These are phyloP conservation scores for Candida lessepsii DNA, from an alignment of 805 yeast species.

Conservation along the genomic window DNA sequence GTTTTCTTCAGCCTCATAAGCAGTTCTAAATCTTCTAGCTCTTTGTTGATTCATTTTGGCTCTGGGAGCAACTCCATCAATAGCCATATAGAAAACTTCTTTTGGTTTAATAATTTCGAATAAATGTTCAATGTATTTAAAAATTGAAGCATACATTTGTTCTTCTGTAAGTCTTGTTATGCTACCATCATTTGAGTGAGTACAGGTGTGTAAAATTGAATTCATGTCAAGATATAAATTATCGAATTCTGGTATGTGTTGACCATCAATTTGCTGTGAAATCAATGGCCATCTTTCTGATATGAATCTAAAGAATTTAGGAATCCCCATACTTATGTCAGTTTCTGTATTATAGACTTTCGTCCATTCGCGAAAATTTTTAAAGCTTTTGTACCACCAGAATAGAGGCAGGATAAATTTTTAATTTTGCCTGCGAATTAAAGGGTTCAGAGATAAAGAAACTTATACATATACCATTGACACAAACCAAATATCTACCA, in stretches of 20 bases:
- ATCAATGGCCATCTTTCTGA: constrained; percentile 99
- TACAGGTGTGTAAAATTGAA: constrained; percentile 89
- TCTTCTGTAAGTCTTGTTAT: constrained; percentile 75
- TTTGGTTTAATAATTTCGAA: constrained; percentile 86
- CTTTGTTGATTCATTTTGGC: constrained; percentile 99
- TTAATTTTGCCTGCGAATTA: too few species aligned
- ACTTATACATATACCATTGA: constrained; percentile 3
- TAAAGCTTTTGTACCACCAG: neutral
- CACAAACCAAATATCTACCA: constrained; percentile 5
- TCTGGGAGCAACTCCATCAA: constrained; percentile 98
- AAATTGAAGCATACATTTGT: constrained; percentile 88
- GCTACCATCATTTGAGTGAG: constrained; percentile 76
- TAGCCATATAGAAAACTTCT: constrained; percentile 89
- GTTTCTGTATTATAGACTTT: neutral
- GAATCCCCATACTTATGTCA: constrained; percentile 61
- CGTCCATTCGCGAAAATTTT: constrained; percentile 9
- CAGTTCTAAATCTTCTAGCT: constrained; percentile 91
- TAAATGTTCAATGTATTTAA: constrained; percentile 90
- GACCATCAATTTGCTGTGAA: constrained; percentile 72
- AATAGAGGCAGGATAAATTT: too few species aligned
- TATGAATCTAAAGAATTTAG: constrained; percentile 93
- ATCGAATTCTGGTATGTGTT: constrained; percentile 89
- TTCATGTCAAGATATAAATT: constrained; percentile 96
- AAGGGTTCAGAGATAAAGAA: neutral
- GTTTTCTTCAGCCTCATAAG: constrained; percentile 84